Conservation (phyloP, 2,329 filamentous ascomycete species). For the Trichoderma asperellum region DNA sequence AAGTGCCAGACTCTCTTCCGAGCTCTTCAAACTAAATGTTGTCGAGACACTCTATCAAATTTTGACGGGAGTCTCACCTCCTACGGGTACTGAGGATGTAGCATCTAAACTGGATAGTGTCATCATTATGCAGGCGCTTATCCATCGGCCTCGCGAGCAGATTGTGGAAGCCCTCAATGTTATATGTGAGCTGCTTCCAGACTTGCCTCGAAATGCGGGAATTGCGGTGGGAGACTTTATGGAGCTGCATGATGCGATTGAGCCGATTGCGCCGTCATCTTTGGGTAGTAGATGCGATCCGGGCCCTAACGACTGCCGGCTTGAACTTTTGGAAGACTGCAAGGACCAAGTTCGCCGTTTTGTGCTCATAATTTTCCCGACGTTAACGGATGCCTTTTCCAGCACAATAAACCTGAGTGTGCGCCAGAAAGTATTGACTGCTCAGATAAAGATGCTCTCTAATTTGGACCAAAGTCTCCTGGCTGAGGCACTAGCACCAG, state of each 20-base stretch:
- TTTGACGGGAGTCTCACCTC: conserved; percentile 90
- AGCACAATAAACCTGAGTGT: conserved; percentile 96
- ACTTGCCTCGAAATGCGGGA: conserved; percentile 62
- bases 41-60: conserved; percentile 98
- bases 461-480: conserved; percentile 87
- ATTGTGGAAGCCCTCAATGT: conserved; percentile 97
- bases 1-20: conserved; percentile 83
- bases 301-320: conserved; percentile 75
- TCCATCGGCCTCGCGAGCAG: conserved; percentile 92
- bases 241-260: conserved; percentile 46
- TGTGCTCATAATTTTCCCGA: conserved; percentile 89
- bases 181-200: conserved; percentile 90
- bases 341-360: conserved; percentile 88
- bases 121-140: conserved; percentile 97
- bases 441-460: conserved; percentile 97
- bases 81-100: conserved; percentile 74
- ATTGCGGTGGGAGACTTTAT: conserved; percentile 49
- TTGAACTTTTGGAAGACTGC: conserved; percentile 82
- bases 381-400: conserved; percentile 93
- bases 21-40: conserved; percentile 93
- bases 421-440: conserved; percentile 89
- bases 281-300: conserved; percentile 37
- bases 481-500: conserved; percentile 79
- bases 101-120: conserved; percentile 92
- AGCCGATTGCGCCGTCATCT: conserved; percentile 48